Evolutionary conservation across 148 eudicot genomes (phyloP).

Genomic region (Cornus controversa): DNA sequence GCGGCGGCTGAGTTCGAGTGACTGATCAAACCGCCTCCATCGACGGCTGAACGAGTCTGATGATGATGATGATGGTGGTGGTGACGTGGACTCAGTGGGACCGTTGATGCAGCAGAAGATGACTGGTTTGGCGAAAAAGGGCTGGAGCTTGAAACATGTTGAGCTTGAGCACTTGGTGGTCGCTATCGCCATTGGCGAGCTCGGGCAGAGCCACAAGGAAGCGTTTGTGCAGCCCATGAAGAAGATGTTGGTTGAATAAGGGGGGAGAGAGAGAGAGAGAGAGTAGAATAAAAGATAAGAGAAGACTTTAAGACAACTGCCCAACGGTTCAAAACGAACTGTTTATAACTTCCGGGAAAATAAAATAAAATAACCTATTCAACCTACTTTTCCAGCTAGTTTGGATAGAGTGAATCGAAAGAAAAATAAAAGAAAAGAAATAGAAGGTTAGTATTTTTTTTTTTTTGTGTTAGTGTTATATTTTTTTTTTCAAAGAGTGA

Average conservation of each 20-base stretch:
- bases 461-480: too few relatives aligned
- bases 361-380: too few relatives aligned
- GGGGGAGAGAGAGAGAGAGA: not conserved
- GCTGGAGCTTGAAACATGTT: constrained; percentile 11
- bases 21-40: not conserved
- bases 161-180: not conserved
- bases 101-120: constrained; percentile 20
- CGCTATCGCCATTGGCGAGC: constrained; percentile 1
- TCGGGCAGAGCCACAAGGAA: constrained; percentile 13
- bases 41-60: not conserved
- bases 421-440: too few relatives aligned
- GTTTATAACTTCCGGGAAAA: too few relatives aligned
- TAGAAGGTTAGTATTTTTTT: too few relatives aligned
- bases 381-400: too few relatives aligned
- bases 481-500: too few relatives aligned
- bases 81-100: constrained; percentile 15
- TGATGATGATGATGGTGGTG: not conserved
- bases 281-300: not conserved
- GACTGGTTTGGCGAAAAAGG: constrained; percentile 6
- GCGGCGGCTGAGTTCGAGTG: constrained; percentile 17
- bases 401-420: too few relatives aligned
- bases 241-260: not conserved
- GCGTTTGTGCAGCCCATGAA: constrained; percentile 21
- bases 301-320: too few relatives aligned
- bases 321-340: too few relatives aligned